Percentiles rank a stretch among this genome's conserved stretches.
Evolutionary conservation across 768 basidiomycete genomes (phyloP).

Genomic region (Hericium coralloides): DNA sequence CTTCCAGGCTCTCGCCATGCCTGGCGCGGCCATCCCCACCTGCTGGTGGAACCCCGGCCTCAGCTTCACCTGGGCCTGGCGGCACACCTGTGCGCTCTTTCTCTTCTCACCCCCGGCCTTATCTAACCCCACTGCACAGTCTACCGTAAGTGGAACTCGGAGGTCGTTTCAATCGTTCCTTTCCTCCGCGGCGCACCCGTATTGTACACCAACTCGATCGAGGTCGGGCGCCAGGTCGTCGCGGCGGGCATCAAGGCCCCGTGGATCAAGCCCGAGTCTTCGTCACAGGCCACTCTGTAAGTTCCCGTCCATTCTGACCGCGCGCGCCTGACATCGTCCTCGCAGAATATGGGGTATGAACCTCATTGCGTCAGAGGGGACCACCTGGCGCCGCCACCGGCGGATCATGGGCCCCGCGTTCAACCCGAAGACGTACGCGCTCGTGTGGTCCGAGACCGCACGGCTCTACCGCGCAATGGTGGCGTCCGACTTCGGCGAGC

Average conservation of each 20-base stretch:
- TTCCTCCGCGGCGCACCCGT: conserved; percentile 4
- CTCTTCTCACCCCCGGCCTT: neutral
- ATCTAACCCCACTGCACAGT: neutral
- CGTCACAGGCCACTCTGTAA: neutral
- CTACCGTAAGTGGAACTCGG: conserved; percentile 4
- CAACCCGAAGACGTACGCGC: conserved; percentile 13
- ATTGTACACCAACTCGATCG: conserved; percentile 6
- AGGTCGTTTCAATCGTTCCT: conserved; percentile 8
- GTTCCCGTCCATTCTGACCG: neutral
- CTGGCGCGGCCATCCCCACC: conserved; percentile 23
- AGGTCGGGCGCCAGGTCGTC: conserved; percentile 12
- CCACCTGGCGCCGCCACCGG: conserved; percentile 15
- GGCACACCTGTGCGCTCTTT: conserved; percentile 20
- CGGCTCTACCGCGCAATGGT: conserved; percentile 14
- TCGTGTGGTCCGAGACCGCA: conserved; percentile 15
- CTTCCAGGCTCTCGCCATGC: conserved; percentile 31
- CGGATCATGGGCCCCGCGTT: conserved; percentile 18
- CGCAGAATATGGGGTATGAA: conserved; percentile 12
- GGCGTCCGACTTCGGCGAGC: conserved; percentile 9
- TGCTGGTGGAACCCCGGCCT: conserved; percentile 36
- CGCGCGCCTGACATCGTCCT: neutral
- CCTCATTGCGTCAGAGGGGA: conserved; percentile 9
- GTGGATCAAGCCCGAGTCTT: conserved; percentile 12
- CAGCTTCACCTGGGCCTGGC: conserved; percentile 28
- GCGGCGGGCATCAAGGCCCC: conserved; percentile 6